Evolutionary conservation across 495 filamentous ascomycete genomes (phyloP).

Genomic region (Talaromyces borbonicus): DNA sequence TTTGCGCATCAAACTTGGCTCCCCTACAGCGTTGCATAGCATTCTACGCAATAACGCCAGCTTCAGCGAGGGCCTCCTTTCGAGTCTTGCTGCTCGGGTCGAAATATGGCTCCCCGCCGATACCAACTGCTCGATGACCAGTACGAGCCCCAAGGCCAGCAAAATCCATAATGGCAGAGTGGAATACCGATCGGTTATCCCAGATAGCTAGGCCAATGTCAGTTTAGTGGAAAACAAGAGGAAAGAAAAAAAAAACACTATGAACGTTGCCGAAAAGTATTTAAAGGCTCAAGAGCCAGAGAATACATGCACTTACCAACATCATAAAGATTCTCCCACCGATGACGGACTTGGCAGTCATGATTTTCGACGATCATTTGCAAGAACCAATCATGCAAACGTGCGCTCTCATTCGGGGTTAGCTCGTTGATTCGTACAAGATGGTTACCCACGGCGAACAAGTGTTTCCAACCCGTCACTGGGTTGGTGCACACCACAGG

Average conservation of each 20-base stretch:
- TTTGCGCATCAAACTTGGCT: too few relatives aligned
- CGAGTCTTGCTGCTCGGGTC: conserved; percentile 35
- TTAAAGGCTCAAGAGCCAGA: too few relatives aligned
- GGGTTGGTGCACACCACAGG: conserved; percentile 69
- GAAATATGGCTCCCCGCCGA: conserved; percentile 59
- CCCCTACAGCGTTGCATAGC: too few relatives aligned
- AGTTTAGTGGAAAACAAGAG: too few relatives aligned
- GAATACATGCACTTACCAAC: conserved; percentile 16
- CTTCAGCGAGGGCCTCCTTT: conserved; percentile 25
- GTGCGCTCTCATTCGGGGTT: conserved; percentile 51
- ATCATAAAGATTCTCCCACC: conserved; percentile 46
- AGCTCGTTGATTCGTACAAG: conserved; percentile 55
- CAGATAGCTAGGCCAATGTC: conserved; percentile 43
- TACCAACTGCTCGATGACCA: conserved; percentile 50
- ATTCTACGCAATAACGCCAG: too few relatives aligned
- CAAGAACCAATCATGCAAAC: conserved; percentile 53
- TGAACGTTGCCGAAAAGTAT: too few relatives aligned
- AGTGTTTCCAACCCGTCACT: conserved; percentile 70
- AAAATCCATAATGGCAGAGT: conserved; percentile 60
- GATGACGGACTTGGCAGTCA: conserved; percentile 64
- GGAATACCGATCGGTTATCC: conserved; percentile 64
- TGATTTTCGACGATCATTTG: conserved; percentile 63
- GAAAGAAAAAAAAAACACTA: too few relatives aligned
- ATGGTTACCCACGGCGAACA: conserved; percentile 58
- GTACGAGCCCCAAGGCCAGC: conserved; percentile 46